Base-by-base conservation (phyloP, 371 early-diverging fungal species). In the Rhizopus arrhizus region DNA sequence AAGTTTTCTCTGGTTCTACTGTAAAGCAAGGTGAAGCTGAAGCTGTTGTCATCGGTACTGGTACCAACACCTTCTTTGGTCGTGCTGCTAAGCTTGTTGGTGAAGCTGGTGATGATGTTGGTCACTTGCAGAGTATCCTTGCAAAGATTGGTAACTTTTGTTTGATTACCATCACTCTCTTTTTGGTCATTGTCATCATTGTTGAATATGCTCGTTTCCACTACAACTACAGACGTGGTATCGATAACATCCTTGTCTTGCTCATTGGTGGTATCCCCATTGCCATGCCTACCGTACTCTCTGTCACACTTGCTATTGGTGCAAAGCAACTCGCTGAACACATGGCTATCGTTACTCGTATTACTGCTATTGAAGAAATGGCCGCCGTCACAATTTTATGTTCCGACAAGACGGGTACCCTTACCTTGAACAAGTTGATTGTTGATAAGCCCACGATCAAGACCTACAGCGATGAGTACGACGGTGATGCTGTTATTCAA, bases 331-430 rank as follows among this genome's bases (percentile, higher is more conserved):
- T 97, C 75, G 95, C 96, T 47, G 86, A 87, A 62, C 89, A 95
- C 77, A 91, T 90, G 70, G 95, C 94, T 12, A 94, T 96, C 62
- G 95, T 95, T 36, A 86, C 93, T 29, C 88, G 88, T 52, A 85
- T 95, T 58, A 85, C 90, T 50, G 89, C 89, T 42, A 92, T 95
- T 58, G 97, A 97, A 77, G 93, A 93, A 63, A 85, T 97, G 70
- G 96, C 95, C n/a, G 92, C 92, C 66, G 93, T 93, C 42, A 88
- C 88, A 50, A 90, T 95, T 51, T 90, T 97, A 64, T 95, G 95
- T 81, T 91, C 93, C 9, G 97, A 96, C 83, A 97, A 97, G 84
- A 97, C 97, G 12, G 97, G 97, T 53, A 97, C 97, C 15, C 82
- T 97, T 65, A 97, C 97, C 36, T 85, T 93, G 60, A 95, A 95